Base-by-base conservation (phyloP, 2,329 filamentous ascomycete genomes). In the Beauveria sp. region DNA sequence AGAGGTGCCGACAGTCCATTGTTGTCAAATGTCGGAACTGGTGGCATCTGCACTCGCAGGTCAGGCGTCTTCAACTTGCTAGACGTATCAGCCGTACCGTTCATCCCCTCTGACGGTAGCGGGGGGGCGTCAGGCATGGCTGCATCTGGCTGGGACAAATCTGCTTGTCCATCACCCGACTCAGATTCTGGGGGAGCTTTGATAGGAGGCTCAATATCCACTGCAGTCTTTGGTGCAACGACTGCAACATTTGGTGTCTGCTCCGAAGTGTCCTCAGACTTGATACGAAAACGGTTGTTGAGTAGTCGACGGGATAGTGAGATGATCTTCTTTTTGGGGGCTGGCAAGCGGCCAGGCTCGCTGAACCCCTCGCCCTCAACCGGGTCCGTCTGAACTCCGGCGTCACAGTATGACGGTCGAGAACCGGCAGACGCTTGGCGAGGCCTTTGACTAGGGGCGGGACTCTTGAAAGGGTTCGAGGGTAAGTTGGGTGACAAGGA, bases 1-100 rank as follows among this genome's bases (percentile, higher is more conserved):
- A 69, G 73, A 4, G 74, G 68, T 3, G 70, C 66, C 3, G 70
- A 70, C 3, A 77, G 67, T 1, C 69, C 70, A 1, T 74, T 68
- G 49, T 69, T 76, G 55, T 77, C 76, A 38, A 86, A 84, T 0
- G 74, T 68, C 0, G 83, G 81, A 1, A 82, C 75, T 2, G 83
- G 79, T 8, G 85, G 84, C 70, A 86, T 73, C 60, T 86, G 82
- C 7, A 87, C 80, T 14, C 77, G 76, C 4, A 83, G 66, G 57
- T 83, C 79, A 0, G 77, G 75, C 1, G 77, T 74, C 60, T 73
- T 80, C 45, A 65, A 71, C 66, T 74, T 79, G n/a, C 51, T 50
- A 2, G 54, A 54, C 5, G 49, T 62, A 3, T 45, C 58, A 18
- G 63, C 40, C 65, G 65, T 18, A 62, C 68, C 61, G 54, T 68